Base-by-base conservation (phyloP, 306 rosid genomes). In the Castanospermum australe region DNA sequence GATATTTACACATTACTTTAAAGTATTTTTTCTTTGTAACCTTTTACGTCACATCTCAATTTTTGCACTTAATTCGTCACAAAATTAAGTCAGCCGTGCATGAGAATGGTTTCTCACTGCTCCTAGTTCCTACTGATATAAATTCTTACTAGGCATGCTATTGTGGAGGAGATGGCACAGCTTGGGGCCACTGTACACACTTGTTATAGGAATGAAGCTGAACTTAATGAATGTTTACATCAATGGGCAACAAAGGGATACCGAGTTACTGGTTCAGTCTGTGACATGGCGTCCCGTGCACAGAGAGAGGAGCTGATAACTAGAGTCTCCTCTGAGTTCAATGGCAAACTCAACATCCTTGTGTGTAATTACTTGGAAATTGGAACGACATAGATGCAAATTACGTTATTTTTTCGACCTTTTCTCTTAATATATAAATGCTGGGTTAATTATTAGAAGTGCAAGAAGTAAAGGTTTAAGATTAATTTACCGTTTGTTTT, bases 261-360 rank as follows among this genome's bases (percentile, higher is more conserved):
- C 25, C 56, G 3, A 36, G 78, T 79, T 20, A 62, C 47, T 12
- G 79, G 67, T 18, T 79, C 83, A 15, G 66, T 71, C 15, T 61
- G 78, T 21, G 78, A 79, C 30, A 30, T 62, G 20, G 7, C 13
- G 17, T 71, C 73, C 9, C 20, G 36, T 47, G n/a, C 73, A 5
- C 39, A 71, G 9, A 44, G 79, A 38, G 54, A 71, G 22, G 45
- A 71, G 9, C 83, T 79, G 11, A 71, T 48, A 2, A 48, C 57
- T 8, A 77, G 4, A 65, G 66, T 77, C 17, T 65, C 78, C 56
- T n/a, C 10, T 62, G 3, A 35, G 5, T 79, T 71, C 8, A 15
- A 79, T 14, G 83, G 73, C 36, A 79, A 48, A 32, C 78, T 79
- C 13, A 30, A 71, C 20, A 50, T 79, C 66, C 78, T 79, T 71